Percentiles rank a stretch among this genome's conserved stretches.
These are phyloP conservation scores for Penicillium antarcticum DNA, from an alignment of 495 filamentous ascomycete genomes.

Conservation along the genomic window DNA sequence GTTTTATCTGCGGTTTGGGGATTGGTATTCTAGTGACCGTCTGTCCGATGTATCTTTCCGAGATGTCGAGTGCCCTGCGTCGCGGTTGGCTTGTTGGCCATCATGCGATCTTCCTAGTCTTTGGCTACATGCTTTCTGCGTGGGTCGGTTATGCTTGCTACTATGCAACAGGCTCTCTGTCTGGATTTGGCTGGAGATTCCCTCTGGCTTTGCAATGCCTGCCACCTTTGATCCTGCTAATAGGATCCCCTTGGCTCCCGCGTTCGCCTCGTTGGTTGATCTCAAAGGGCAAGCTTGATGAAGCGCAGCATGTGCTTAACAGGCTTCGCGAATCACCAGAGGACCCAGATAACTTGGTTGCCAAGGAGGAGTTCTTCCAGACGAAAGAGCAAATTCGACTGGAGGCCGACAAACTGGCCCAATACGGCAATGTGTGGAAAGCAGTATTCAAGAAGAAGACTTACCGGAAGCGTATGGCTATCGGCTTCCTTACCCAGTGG, in stretches of 20 bases:
- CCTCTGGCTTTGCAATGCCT: conserved; percentile 41
- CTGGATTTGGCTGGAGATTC: conserved; percentile 44
- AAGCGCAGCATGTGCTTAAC: conserved; percentile 32
- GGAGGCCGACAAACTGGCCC: conserved; percentile 27
- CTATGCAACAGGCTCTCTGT: conserved; percentile 28
- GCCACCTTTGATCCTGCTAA: conserved; percentile 36
- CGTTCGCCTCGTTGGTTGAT: conserved; percentile 47
- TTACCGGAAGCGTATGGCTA: conserved; percentile 41
- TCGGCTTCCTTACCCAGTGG: conserved; percentile 41
- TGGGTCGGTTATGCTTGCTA: conserved; percentile 47
- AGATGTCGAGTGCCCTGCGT: conserved; percentile 32
- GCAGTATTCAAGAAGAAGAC: conserved; percentile 38
- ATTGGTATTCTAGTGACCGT: conserved; percentile 44
- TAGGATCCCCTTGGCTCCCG: conserved; percentile 38
- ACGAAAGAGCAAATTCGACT: conserved; percentile 36
- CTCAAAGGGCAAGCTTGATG: conserved; percentile 33
- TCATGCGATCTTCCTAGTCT: conserved; percentile 39
- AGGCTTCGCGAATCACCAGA: conserved; percentile 27
- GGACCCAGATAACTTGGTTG: conserved; percentile 30
- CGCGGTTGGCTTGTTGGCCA: conserved; percentile 38
- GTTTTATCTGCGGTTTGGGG: conserved; percentile 47
- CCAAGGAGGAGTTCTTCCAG: conserved; percentile 38
- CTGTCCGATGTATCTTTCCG: conserved; percentile 45
- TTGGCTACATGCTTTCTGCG: conserved; percentile 40
- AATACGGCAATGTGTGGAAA: conserved; percentile 27